Evolutionary conservation across 2,329 filamentous ascomycete species (phyloP), one percentile per base, ranked within the genome.

Genomic region (Xylaria sp.): DNA sequence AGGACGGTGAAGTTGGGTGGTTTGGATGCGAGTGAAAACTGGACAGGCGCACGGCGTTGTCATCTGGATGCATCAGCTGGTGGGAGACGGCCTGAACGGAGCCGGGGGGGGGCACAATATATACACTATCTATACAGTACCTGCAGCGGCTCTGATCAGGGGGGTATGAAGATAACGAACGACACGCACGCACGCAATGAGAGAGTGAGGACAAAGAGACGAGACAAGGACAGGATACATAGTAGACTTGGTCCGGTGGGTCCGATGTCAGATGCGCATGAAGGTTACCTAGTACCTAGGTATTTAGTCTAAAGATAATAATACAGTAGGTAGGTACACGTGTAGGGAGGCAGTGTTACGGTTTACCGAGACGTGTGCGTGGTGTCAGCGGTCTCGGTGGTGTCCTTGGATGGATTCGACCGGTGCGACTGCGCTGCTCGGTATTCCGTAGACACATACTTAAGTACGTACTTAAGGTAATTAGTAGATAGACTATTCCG

Each of bases 1-100:
- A 70, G 60, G 64, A 47, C 58, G 62, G 38, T 62, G 65, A 66
- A 19, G 31, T 25, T 37, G 21, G 29, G 47, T 67, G 64, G 35
- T 65, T 41, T 49, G 60, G 59, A 19, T n/a, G 49, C 58, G 67
- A 63, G 21, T 71, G 64, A 46, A 73, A 66, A 60, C 68, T 70
- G 38, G 70, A 70, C 13, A 72, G 62, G 51, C 69, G 66, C 35
- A 72, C 67, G 54, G 67, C 66, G 60, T 68, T 66, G 52, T 70
- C 65, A 52, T 68, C 58, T 25, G 64, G 61, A 71, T 67, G 61
- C 69, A 71, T 72, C 40, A 70, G 44, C 25, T 51, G 35, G 35
- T 15, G 10, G 37, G 37, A 53, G 11, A 25, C 9, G 5, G 29
- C n/a, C 67, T 46, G 48, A 37, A 41, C 11, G 17, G 43, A 37